Evolutionary conservation across 1,284 basidiomycete species (phyloP).

Genomic region (Microbotryomycetes sp.): DNA sequence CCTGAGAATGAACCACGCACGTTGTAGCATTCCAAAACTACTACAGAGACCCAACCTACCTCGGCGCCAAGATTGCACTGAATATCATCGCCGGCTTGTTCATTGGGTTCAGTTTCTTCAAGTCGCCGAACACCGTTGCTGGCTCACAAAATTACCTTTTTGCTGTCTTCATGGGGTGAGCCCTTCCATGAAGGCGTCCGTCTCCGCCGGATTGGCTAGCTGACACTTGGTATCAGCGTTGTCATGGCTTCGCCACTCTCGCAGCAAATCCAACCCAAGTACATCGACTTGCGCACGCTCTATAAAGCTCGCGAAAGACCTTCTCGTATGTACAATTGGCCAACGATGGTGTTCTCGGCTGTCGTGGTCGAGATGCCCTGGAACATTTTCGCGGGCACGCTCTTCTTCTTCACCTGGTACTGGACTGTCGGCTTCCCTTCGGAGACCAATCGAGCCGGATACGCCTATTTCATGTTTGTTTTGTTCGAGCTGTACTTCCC

Average conservation of each 20-base stretch:
- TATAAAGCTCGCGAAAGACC: constrained; percentile 69
- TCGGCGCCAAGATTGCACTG: constrained; percentile 50
- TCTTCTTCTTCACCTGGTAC: constrained; percentile 47
- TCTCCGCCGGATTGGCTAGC: too few species aligned
- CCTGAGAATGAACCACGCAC: background rate
- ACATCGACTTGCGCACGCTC: constrained; percentile 50
- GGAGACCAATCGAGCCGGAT: constrained; percentile 50
- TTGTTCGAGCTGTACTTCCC: constrained; percentile 43
- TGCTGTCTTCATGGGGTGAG: constrained; percentile 53
- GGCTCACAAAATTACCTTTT: constrained; percentile 81
- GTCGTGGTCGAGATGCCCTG: constrained; percentile 44
- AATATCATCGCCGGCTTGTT: constrained; percentile 44
- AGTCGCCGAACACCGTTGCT: constrained; percentile 57
- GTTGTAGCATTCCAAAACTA: constrained; percentile 34
- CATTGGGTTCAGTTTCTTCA: constrained; percentile 56
- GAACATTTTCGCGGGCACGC: constrained; percentile 36
- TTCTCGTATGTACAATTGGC: constrained; percentile 77
- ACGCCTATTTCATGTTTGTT: constrained; percentile 47
- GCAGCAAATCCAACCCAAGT: constrained; percentile 47
- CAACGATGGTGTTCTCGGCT: constrained; percentile 51
- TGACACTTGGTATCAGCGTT: constrained; percentile 24
- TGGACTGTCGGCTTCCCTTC: constrained; percentile 41
- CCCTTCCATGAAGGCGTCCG: too few species aligned
- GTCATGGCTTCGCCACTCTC: constrained; percentile 45
- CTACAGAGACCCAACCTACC: constrained; percentile 42